These are phyloP conservation scores for Penicillium oxalicum DNA, from an alignment of 2,329 filamentous ascomycete genomes.

Conservation along the genomic window DNA sequence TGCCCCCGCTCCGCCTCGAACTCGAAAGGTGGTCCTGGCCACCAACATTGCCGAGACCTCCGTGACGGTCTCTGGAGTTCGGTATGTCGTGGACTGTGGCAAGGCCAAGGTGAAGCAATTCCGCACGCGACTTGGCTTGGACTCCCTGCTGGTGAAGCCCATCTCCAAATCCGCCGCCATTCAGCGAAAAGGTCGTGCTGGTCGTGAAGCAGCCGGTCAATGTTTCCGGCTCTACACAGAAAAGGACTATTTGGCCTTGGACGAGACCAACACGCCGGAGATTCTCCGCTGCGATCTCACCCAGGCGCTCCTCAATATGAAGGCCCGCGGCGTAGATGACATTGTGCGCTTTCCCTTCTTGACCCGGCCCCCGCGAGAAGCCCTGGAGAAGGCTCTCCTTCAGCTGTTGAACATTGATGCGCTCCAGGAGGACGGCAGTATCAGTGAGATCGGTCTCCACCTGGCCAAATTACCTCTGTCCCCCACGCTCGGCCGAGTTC, in stretches of 20 bases:
- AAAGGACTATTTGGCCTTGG: slow-evolving; percentile 61
- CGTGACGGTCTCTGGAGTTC: slow-evolving; percentile 87
- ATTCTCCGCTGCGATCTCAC: slow-evolving; percentile 86
- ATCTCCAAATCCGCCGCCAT: slow-evolving; percentile 92
- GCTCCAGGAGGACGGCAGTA: slow-evolving; percentile 62
- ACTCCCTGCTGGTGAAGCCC: slow-evolving; percentile 81
- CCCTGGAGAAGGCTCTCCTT: slow-evolving; percentile 73
- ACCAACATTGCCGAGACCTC: slow-evolving; percentile 99
- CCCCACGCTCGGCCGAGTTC: slow-evolving; percentile 71
- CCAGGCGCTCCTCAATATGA: slow-evolving; percentile 84
- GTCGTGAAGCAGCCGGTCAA: slow-evolving; percentile 83
- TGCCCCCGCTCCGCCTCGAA: slow-evolving; percentile 63
- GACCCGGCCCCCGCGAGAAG: slow-evolving; percentile 69
- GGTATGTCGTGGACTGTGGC: slow-evolving; percentile 85
- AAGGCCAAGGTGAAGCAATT: slow-evolving; percentile 95
- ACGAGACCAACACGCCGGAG: slow-evolving; percentile 74
- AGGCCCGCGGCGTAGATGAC: slow-evolving; percentile 79
- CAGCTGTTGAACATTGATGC: slow-evolving; percentile 76
- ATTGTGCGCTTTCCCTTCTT: slow-evolving; percentile 78
- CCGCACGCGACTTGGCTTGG: slow-evolving; percentile 74
- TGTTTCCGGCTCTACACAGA: slow-evolving; percentile 88
- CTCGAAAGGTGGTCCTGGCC: slow-evolving; percentile 81
- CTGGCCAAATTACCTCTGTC: slow-evolving; percentile 81
- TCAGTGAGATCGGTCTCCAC: slow-evolving; percentile 67
- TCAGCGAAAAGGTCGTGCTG: slow-evolving; percentile 84